A percentile compares a stretch with the other conserved stretches of the same genome.
Evolutionary conservation across 768 basidiomycete species (phyloP).

Genomic region (Amylocystis lapponica): DNA sequence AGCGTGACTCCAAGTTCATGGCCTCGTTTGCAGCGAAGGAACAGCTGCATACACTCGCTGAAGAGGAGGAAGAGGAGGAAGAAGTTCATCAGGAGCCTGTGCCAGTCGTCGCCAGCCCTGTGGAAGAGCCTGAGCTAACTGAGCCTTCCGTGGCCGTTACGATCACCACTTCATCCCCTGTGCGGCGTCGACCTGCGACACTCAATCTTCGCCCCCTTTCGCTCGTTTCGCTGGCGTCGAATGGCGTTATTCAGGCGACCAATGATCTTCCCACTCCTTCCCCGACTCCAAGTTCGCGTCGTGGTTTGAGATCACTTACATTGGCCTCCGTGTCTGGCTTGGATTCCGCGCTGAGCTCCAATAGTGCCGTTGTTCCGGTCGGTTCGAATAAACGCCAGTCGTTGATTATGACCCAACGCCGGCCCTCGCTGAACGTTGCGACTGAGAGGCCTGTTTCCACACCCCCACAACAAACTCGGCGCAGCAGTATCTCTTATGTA

Average conservation of each 20-base stretch:
- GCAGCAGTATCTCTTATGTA: conserved; percentile 77
- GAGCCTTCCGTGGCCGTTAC: conserved; percentile 9
- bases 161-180: conserved; percentile 26
- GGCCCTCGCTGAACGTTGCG: conserved; percentile 21
- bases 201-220: conserved; percentile 68
- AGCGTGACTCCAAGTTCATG: no score
- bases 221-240: conserved; percentile 40
- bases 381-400: conserved; percentile 33
- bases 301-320: conserved; percentile 49
- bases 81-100: conserved; percentile 31
- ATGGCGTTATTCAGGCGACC: conserved; percentile 14
- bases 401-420: conserved; percentile 24
- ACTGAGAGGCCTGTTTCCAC: conserved; percentile 15
- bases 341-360: background rate
- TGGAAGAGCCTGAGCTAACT: conserved; percentile 4
- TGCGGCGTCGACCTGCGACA: conserved; percentile 60
- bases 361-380: no score
- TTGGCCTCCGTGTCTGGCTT: conserved; percentile 28
- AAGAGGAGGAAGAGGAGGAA: conserved; percentile 87
- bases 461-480: conserved; percentile 25
- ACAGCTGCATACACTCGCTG: conserved; percentile 70
- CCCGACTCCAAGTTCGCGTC: conserved; percentile 42
- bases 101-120: conserved; percentile 6
- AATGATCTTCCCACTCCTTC: conserved; percentile 45
- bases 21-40: conserved; percentile 64